phyloP scores from a whole-genome alignment of 1,284 basidiomycete genomes.

The Leccinum ponderosum region DNA sequence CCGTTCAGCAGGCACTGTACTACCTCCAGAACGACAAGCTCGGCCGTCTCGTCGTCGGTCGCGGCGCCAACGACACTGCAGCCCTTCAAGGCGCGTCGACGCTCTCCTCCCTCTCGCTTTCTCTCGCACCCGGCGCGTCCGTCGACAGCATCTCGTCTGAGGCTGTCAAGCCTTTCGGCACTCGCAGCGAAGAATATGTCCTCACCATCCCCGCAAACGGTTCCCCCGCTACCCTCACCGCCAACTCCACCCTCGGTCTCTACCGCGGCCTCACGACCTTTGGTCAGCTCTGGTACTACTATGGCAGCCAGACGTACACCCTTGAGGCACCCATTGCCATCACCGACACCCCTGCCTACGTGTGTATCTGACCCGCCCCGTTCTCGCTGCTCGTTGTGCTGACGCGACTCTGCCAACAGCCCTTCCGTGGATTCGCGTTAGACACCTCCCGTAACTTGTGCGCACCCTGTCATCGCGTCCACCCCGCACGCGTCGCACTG shows the following conservation, averaged over 20 bases:
- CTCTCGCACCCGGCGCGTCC: slow-evolving; percentile 37
- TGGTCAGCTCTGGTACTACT: slow-evolving; percentile 72
- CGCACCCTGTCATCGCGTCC: slow-evolving; percentile 8
- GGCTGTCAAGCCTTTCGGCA: slow-evolving; percentile 51
- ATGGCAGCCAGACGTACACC: slow-evolving; percentile 51
- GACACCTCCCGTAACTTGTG: slow-evolving; percentile 75
- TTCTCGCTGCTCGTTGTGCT: not conserved
- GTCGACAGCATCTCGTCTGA: slow-evolving; percentile 52
- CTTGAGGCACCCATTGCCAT: slow-evolving; percentile 62
- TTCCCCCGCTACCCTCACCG: slow-evolving; percentile 56
- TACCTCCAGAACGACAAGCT: slow-evolving; percentile 51
- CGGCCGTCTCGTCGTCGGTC: slow-evolving; percentile 51
- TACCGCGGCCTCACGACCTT: slow-evolving; percentile 85
- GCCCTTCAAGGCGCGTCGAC: slow-evolving; percentile 31
- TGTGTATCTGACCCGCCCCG: slow-evolving; percentile 34
- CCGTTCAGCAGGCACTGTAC: slow-evolving; percentile 41
- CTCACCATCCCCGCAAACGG: slow-evolving; percentile 65
- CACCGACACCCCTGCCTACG: slow-evolving; percentile 65
- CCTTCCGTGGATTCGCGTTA: slow-evolving; percentile 79
- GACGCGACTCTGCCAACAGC: slow-evolving; percentile 39
- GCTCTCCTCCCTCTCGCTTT: slow-evolving; percentile 41
- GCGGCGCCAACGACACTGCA: slow-evolving; percentile 43
- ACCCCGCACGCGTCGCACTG: not conserved
- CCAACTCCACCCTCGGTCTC: slow-evolving; percentile 73
- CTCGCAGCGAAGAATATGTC: slow-evolving; percentile 66